Percentiles rank a stretch among this genome's conserved stretches.
Conservation (phyloP, 208 protist species). For the Leishmania tarentolae region DNA sequence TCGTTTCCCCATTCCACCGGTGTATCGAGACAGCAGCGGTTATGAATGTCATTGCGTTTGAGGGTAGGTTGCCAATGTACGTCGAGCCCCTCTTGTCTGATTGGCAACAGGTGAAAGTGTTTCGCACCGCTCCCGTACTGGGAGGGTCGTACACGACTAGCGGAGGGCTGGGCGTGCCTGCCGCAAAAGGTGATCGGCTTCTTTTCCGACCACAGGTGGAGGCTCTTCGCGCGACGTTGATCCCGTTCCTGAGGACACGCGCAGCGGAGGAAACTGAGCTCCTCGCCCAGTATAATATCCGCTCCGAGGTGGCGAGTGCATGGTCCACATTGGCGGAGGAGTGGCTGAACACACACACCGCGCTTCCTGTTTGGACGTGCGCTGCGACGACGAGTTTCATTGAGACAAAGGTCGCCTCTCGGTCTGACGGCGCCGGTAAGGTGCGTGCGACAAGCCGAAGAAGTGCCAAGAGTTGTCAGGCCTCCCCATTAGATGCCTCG, state of each 20-base stretch:
- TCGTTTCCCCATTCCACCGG: constrained; percentile 83
- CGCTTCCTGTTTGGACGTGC: constrained; percentile 54
- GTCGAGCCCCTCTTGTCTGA: constrained; percentile 79
- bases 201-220: constrained; percentile 46
- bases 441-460: not conserved
- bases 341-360: constrained; percentile 35
- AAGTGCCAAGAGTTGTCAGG: not conserved
- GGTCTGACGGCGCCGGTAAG: not conserved
- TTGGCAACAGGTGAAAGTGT: constrained; percentile 80
- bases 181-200: constrained; percentile 15
- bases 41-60: constrained; percentile 78
- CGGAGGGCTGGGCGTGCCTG: not conserved
- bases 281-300: constrained; percentile 27
- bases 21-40: constrained; percentile 84
- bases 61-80: constrained; percentile 70
- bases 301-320: constrained; percentile 20
- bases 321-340: constrained; percentile 36
- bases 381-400: constrained; percentile 12
- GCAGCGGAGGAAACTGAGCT: constrained; percentile 27
- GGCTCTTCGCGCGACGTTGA: constrained; percentile 40
- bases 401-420: constrained; percentile 18
- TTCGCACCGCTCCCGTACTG: constrained; percentile 56
- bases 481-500: not conserved
- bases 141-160: constrained; percentile 52
- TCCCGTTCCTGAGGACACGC: constrained; percentile 53